phyloP scores from a whole-genome alignment of 1,284 basidiomycete species.

The Wolfiporia cocos region DNA sequence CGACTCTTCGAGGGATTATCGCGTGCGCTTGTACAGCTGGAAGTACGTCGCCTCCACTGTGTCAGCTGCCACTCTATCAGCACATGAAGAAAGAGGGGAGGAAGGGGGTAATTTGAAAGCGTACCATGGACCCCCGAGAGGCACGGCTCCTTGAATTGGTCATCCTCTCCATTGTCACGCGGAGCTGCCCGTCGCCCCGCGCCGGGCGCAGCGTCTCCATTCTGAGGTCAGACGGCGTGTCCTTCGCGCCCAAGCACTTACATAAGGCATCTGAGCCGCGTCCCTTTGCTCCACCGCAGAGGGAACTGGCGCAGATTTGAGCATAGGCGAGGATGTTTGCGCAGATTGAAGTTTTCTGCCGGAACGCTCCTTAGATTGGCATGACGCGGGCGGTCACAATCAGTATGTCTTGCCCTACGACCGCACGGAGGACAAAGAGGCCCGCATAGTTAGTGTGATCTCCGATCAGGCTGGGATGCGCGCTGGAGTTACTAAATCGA shows the following conservation, averaged over 20 bases:
- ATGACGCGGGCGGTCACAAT: conserved; percentile 52
- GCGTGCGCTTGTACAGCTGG: conserved; percentile 74
- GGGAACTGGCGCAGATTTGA: conserved; percentile 18
- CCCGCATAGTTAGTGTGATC: conserved; percentile 87
- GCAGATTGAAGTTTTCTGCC: conserved; percentile 60
- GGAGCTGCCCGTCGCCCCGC: conserved; percentile 33
- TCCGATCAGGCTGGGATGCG: conserved; percentile 36
- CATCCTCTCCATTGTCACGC: conserved; percentile 71
- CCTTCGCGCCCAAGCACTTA: conserved; percentile 37
- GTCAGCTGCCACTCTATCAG: conserved; percentile 1
- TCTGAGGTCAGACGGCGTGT: conserved; percentile 32
- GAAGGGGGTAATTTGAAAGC: no score
- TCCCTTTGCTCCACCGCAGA: conserved; percentile 20
- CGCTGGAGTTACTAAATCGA: no score
- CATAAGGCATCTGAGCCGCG: conserved; percentile 33
- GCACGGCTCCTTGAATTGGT: conserved; percentile 60
- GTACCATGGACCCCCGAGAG: conserved; percentile 73
- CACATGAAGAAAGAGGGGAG: conserved; percentile 2
- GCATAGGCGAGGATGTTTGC: conserved; percentile 50
- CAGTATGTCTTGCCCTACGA: conserved; percentile 81
- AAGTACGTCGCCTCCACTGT: conserved; percentile 74
- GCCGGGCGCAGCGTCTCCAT: conserved; percentile 39
- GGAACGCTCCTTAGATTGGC: conserved; percentile 35
- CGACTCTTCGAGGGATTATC: conserved; percentile 74
- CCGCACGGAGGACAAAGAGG: conserved; percentile 78